Percentiles rank a stretch among this genome's conserved stretches.
phyloP scores from a whole-genome alignment of 1,284 basidiomycete genomes.

The Malassezia obtusa region DNA sequence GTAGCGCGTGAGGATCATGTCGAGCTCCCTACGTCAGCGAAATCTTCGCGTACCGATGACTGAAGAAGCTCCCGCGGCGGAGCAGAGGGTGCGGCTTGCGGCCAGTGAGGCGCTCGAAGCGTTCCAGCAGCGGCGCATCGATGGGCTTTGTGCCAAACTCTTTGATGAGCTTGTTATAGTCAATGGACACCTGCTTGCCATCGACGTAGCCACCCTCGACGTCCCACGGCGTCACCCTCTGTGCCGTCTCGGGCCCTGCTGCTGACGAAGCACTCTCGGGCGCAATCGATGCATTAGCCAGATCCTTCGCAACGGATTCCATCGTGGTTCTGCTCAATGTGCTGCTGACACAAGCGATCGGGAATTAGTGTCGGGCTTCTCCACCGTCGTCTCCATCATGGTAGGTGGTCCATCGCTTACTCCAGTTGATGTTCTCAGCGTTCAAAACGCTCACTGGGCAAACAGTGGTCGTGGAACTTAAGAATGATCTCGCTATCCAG shows the following conservation, averaged over 20 bases:
- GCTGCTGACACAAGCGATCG: conserved; percentile 3
- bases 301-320: conserved; percentile 24
- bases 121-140: conserved; percentile 65
- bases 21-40: conserved; percentile 63
- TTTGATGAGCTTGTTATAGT: conserved; percentile 89
- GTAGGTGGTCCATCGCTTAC: not conserved
- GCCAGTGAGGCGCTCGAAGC: conserved; percentile 86
- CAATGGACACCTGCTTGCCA: conserved; percentile 63
- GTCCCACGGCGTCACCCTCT: conserved; percentile 95
- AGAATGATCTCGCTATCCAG: conserved; percentile 95
- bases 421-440: conserved; percentile 84
- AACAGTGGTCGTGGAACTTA: conserved; percentile 81
- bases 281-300: conserved; percentile 26
- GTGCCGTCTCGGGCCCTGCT: conserved; percentile 44
- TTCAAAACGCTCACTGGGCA: conserved; percentile 99
- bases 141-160: conserved; percentile 87
- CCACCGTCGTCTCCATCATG: conserved; percentile 6
- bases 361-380: not conserved
- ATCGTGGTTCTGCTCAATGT: conserved; percentile 10
- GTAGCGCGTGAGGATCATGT: conserved; percentile 85
- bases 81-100: conserved; percentile 81
- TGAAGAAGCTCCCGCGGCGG: conserved; percentile 90
- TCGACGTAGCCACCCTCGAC: conserved; percentile 89
- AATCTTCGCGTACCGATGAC: conserved; percentile 64
- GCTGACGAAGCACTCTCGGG: not conserved